A percentile compares a stretch with the other conserved stretches of the same genome.
Conservation (phyloP, 441 rosid species). For the California macrophylla region DNA sequence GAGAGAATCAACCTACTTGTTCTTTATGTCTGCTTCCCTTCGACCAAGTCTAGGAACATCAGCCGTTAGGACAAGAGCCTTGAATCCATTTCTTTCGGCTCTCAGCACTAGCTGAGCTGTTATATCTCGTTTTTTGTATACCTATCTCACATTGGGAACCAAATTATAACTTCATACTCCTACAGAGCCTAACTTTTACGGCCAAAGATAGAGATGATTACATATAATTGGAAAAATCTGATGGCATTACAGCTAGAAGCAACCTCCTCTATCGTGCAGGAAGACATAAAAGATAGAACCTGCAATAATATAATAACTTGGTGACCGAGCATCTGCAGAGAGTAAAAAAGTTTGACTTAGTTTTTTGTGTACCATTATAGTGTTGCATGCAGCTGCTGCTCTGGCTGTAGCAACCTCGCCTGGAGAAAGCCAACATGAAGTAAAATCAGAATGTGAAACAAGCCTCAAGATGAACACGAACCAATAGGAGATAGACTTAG, state of each 20-base stretch:
- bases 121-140: slow-evolving; percentile 63
- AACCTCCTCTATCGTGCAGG: slow-evolving; percentile 90
- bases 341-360: slow-evolving; percentile 1
- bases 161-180: too few relatives aligned
- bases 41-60: slow-evolving; percentile 95
- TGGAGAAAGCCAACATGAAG: slow-evolving; percentile 20
- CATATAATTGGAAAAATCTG: slow-evolving; percentile 90
- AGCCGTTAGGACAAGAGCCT: slow-evolving; percentile 87
- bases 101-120: slow-evolving; percentile 76
- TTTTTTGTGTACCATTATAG: slow-evolving; percentile 55
- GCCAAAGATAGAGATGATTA: slow-evolving; percentile 16
- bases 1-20: background rate
- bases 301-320: slow-evolving; percentile 17
- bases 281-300: slow-evolving; percentile 85
- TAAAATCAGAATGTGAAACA: background rate
- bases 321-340: background rate
- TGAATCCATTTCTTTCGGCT: slow-evolving; percentile 92
- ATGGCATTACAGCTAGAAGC: slow-evolving; percentile 88
- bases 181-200: background rate
- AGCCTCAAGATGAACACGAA: background rate
- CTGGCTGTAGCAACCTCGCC: slow-evolving; percentile 90
- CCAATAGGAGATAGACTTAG: background rate
- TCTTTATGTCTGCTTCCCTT: slow-evolving; percentile 39
- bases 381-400: slow-evolving; percentile 78
- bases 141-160: slow-evolving; percentile 28